Evolutionary conservation across 306 rosid species (phyloP).

Genomic region (Coriaria nepalensis): DNA sequence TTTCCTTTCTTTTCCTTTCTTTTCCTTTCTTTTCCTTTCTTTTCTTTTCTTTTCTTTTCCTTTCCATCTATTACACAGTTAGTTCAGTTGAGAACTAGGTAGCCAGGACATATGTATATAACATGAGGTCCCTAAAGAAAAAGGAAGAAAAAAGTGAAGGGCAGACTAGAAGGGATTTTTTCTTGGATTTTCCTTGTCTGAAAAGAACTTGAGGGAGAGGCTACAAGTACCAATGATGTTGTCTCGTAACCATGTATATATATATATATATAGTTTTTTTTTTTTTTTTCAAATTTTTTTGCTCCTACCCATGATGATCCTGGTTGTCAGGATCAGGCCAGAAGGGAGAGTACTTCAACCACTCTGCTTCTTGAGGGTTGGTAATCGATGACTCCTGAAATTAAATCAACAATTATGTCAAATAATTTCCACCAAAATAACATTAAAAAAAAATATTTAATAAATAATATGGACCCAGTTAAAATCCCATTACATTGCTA

Average conservation of each 20-base stretch:
- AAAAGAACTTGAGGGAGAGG: conserved; percentile 14
- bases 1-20: conserved; percentile 13
- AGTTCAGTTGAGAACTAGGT: conserved; percentile 36
- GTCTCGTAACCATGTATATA: conserved; percentile 19
- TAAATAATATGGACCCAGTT: neutral
- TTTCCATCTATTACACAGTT: conserved; percentile 27
- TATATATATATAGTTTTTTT: conserved; percentile 1
- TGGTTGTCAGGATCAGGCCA: conserved; percentile 91
- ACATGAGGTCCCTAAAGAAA: conserved; percentile 17
- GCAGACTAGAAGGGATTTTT: neutral
- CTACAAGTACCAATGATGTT: conserved; percentile 23
- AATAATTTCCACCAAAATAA: neutral
- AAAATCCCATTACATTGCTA: no score
- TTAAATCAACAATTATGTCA: neutral
- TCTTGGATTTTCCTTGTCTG: neutral
- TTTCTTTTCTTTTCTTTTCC: conserved; percentile 29
- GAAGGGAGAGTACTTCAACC: conserved; percentile 90
- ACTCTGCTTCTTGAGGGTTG: conserved; percentile 74
- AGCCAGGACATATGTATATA: no score
- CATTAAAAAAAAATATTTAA: neutral
- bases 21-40: conserved; percentile 7
- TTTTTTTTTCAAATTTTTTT: conserved; percentile 3
- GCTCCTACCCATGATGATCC: conserved; percentile 58
- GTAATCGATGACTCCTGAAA: conserved; percentile 60
- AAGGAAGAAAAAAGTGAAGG: conserved; percentile 12